phyloP scores from a whole-genome alignment of 352 stramenopile species.

The Phytopythium montanum region DNA sequence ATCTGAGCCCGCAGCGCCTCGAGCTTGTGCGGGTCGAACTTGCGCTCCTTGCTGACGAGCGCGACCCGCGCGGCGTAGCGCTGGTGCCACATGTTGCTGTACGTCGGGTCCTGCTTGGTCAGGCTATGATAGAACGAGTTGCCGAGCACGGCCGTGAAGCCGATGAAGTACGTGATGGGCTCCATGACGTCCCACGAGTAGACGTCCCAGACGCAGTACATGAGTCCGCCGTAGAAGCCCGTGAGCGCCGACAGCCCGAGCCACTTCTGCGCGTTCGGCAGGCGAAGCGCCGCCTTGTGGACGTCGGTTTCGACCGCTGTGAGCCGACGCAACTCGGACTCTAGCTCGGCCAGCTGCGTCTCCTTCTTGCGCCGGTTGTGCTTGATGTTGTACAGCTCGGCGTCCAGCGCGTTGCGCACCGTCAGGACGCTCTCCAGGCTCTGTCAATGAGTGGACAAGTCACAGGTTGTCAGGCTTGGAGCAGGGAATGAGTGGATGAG shows the following conservation, averaged over 20 bases:
- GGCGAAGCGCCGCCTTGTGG: slow-evolving; percentile 30
- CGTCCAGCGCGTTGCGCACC: slow-evolving; percentile 70
- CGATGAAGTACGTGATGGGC: slow-evolving; percentile 89
- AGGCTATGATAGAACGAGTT: slow-evolving; percentile 81
- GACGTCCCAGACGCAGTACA: slow-evolving; percentile 84
- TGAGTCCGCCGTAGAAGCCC: slow-evolving; percentile 63
- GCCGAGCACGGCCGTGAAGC: slow-evolving; percentile 78
- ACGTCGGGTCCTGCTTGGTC: slow-evolving; percentile 75
- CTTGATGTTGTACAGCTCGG: slow-evolving; percentile 72
- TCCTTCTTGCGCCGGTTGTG: slow-evolving; percentile 58
- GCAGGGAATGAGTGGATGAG: neutral
- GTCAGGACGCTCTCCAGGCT: slow-evolving; percentile 67
- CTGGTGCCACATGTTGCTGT: slow-evolving; percentile 83
- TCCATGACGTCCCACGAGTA: slow-evolving; percentile 91
- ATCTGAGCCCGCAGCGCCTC: slow-evolving; percentile 42
- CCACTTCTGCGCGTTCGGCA: slow-evolving; percentile 78
- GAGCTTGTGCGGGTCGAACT: slow-evolving; percentile 40
- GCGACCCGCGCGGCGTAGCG: slow-evolving; percentile 45
- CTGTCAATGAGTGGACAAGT: slow-evolving; percentile 17
- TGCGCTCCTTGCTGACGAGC: slow-evolving; percentile 46
- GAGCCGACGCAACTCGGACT: slow-evolving; percentile 46
- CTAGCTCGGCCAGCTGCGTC: slow-evolving; percentile 35
- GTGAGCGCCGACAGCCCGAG: slow-evolving; percentile 54
- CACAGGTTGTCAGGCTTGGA: neutral
- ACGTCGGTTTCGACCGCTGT: slow-evolving; percentile 43